phyloP scores from a whole-genome alignment of 2,329 filamentous ascomycete species.

The Diaporthe sp. region DNA sequence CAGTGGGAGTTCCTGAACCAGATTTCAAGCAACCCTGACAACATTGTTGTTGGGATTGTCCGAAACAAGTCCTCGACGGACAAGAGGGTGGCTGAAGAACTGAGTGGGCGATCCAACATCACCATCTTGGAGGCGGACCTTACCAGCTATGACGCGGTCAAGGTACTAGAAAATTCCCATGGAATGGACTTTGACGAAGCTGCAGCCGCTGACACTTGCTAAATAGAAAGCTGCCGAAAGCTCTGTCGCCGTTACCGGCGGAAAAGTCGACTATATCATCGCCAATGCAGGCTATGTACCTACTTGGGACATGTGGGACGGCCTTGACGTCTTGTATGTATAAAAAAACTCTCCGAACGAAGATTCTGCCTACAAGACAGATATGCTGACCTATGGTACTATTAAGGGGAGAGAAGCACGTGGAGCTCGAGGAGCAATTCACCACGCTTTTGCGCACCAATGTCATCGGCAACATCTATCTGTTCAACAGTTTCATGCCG shows the following conservation, averaged over 20 bases:
- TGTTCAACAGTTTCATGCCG: constrained; percentile 67
- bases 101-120: constrained; percentile 57
- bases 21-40: constrained; percentile 58
- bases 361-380: neutral
- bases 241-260: constrained; percentile 52
- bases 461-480: constrained; percentile 65
- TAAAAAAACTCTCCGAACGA: neutral
- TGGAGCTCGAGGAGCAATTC: constrained; percentile 54
- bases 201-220: constrained; percentile 39
- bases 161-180: constrained; percentile 46
- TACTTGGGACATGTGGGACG: neutral
- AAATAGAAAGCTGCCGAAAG: constrained; percentile 46
- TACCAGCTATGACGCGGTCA: constrained; percentile 54
- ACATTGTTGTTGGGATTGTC: constrained; percentile 62
- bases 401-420: constrained; percentile 49
- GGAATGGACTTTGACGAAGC: neutral
- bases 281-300: constrained; percentile 59
- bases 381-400: neutral
- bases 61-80: constrained; percentile 61
- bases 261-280: constrained; percentile 65
- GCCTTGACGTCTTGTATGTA: constrained; percentile 19
- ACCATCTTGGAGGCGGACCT: constrained; percentile 63
- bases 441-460: constrained; percentile 59
- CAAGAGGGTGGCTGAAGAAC: constrained; percentile 57
- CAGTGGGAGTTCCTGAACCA: constrained; percentile 66